Percentiles rank a stretch among this genome's conserved stretches.
phyloP scores from a whole-genome alignment of 2,329 filamentous ascomycete species.

The Beauveria bassiana region DNA sequence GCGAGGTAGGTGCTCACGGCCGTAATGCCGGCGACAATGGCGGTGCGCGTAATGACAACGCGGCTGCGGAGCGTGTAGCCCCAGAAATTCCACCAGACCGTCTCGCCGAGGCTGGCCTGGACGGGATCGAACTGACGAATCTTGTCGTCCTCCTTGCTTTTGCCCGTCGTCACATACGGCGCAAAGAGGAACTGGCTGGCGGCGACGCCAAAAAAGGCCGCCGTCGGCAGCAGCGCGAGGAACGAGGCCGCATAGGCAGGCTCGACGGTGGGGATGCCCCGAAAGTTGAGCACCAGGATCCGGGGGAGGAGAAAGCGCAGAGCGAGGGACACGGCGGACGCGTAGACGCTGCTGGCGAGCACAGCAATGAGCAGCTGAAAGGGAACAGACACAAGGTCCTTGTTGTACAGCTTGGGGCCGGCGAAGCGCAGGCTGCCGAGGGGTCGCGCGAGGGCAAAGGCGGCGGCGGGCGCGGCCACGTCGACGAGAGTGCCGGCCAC shows the following conservation, averaged over 20 bases:
- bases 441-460: conserved; percentile 67
- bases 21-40: conserved; percentile 49
- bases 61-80: conserved; percentile 57
- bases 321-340: conserved; percentile 60
- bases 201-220: conserved; percentile 56
- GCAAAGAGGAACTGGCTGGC: conserved; percentile 72
- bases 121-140: conserved; percentile 53
- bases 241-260: conserved; percentile 58
- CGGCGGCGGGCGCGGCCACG: conserved; percentile 58
- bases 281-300: conserved; percentile 68
- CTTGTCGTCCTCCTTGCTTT: conserved; percentile 40
- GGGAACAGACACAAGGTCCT: conserved; percentile 56
- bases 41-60: conserved; percentile 57
- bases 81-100: conserved; percentile 65
- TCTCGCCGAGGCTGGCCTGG: conserved; percentile 59
- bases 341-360: conserved; percentile 67
- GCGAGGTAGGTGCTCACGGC: conserved; percentile 55
- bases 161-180: conserved; percentile 50
- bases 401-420: conserved; percentile 47
- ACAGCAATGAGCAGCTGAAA: conserved; percentile 59
- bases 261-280: conserved; percentile 60
- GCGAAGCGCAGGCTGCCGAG: conserved; percentile 54
- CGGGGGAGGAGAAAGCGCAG: conserved; percentile 63
- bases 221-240: conserved; percentile 51
- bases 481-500: conserved; percentile 59